Conservation (phyloP, 164 flowering plant genomes). For the Stephania cephalantha region DNA sequence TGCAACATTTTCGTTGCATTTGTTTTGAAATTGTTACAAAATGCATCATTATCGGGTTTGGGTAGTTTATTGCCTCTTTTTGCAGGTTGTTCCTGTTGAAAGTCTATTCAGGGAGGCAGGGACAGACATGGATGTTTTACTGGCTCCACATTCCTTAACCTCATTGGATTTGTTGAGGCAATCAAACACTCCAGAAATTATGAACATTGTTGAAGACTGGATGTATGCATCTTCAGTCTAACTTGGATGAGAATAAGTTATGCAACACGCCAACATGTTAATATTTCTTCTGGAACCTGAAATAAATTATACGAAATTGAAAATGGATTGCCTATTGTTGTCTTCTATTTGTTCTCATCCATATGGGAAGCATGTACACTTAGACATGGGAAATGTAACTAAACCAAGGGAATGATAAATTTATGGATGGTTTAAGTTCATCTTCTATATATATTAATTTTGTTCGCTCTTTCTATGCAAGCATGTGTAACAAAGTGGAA, state of each 20-base stretch:
- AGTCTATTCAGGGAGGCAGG: conserved; percentile 35
- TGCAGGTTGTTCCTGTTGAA: conserved; percentile 47
- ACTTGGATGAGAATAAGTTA: not conserved
- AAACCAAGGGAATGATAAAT: not conserved
- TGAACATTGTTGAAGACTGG: conserved; percentile 17
- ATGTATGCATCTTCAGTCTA: conserved; percentile 21
- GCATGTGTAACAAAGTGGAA: not conserved
- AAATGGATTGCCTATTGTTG: no score
- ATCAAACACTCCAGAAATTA: conserved; percentile 15
- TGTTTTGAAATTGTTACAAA: not conserved
- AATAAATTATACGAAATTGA: no score
- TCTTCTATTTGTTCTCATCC: no score
- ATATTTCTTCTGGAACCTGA: no score
- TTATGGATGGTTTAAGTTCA: not conserved
- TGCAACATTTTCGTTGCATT: not conserved
- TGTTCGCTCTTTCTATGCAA: not conserved
- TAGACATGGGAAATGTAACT: not conserved
- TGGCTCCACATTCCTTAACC: conserved; percentile 61
- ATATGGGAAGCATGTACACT: not conserved
- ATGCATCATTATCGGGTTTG: not conserved
- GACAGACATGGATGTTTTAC: conserved; percentile 35
- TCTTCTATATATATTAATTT: not conserved
- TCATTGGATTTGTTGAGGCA: conserved; percentile 53
- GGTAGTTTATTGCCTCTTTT: not conserved
- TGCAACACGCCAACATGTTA: no score